Evolutionary conservation across 2,329 filamentous ascomycete species (phyloP).

Genomic region (Colletotrichum tanaceti): DNA sequence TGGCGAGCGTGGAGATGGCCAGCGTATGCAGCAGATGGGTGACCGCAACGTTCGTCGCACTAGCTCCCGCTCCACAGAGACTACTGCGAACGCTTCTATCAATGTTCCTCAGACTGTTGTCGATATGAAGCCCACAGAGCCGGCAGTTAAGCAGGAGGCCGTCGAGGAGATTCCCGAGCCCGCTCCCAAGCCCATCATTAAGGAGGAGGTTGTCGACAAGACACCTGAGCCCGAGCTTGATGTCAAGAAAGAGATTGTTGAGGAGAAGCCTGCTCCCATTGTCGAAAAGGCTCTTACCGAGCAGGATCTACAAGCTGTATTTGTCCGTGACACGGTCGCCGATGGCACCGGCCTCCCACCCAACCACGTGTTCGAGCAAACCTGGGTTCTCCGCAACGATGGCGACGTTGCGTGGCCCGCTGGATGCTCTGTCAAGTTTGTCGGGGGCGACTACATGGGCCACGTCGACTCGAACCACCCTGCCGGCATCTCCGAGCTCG

Average conservation of each 20-base stretch:
- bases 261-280: slow-evolving; percentile 43
- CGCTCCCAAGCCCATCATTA: slow-evolving; percentile 40
- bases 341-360: slow-evolving; percentile 81
- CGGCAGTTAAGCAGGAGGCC: slow-evolving; percentile 42
- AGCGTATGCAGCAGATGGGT: slow-evolving; percentile 76
- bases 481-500: slow-evolving; percentile 80
- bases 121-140: slow-evolving; percentile 73
- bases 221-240: slow-evolving; percentile 10
- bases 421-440: slow-evolving; percentile 89
- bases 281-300: slow-evolving; percentile 42
- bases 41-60: slow-evolving; percentile 60
- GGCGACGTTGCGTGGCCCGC: slow-evolving; percentile 84
- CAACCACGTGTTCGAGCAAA: slow-evolving; percentile 84
- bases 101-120: slow-evolving; percentile 76
- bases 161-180: slow-evolving; percentile 46
- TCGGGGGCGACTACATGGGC: slow-evolving; percentile 97
- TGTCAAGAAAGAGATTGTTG: slow-evolving; percentile 41
- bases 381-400: slow-evolving; percentile 90
- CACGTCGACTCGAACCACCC: slow-evolving; percentile 84
- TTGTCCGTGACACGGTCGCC: slow-evolving; percentile 79
- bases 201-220: slow-evolving; percentile 43
- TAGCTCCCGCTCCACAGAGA: slow-evolving; percentile 64
- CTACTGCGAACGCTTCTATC: slow-evolving; percentile 60
- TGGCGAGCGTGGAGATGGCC: slow-evolving; percentile 78
- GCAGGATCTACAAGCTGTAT: slow-evolving; percentile 65